These are phyloP conservation scores for Sanghuangporus sanghuang DNA, from an alignment of 1,284 basidiomycete species.

Conservation along the genomic window DNA sequence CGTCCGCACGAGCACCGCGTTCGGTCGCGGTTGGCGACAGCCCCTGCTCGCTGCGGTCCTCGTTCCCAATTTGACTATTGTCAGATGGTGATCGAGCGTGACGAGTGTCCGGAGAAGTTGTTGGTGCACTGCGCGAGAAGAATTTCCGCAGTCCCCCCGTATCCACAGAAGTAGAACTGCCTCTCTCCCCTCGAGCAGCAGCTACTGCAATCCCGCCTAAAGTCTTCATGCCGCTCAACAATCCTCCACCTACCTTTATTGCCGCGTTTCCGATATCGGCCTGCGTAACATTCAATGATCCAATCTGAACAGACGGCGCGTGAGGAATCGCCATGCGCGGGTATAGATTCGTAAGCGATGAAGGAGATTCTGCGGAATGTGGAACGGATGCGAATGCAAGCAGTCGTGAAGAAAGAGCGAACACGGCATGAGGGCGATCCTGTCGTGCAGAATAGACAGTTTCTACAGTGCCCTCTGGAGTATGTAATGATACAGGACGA, in stretches of 20 bases:
- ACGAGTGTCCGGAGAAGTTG: slow-evolving; percentile 26
- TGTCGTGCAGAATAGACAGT: slow-evolving; percentile 14
- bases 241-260: slow-evolving; percentile 52
- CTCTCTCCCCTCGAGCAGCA: slow-evolving; percentile 33
- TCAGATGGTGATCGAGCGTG: slow-evolving; percentile 7
- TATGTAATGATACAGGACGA: slow-evolving; percentile 16
- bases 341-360: slow-evolving; percentile 20
- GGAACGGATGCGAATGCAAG: slow-evolving; percentile 54
- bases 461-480: slow-evolving; percentile 11
- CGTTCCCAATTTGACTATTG: not conserved
- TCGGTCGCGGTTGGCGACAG: slow-evolving; percentile 22
- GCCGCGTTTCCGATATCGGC: slow-evolving; percentile 51
- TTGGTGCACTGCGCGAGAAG: slow-evolving; percentile 64
- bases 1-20: not conserved
- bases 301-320: slow-evolving; percentile 21
- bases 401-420: slow-evolving; percentile 56
- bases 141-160: slow-evolving; percentile 30
- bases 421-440: slow-evolving; percentile 40
- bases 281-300: slow-evolving; percentile 26
- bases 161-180: slow-evolving; percentile 14
- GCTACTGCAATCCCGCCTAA: slow-evolving; percentile 59
- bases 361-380: slow-evolving; percentile 24
- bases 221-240: slow-evolving; percentile 59
- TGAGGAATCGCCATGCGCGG: slow-evolving; percentile 23
- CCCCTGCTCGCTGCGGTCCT: slow-evolving; percentile 20